Evolutionary conservation across 495 filamentous ascomycete species (phyloP).

Genomic region (Xylona heveae): DNA sequence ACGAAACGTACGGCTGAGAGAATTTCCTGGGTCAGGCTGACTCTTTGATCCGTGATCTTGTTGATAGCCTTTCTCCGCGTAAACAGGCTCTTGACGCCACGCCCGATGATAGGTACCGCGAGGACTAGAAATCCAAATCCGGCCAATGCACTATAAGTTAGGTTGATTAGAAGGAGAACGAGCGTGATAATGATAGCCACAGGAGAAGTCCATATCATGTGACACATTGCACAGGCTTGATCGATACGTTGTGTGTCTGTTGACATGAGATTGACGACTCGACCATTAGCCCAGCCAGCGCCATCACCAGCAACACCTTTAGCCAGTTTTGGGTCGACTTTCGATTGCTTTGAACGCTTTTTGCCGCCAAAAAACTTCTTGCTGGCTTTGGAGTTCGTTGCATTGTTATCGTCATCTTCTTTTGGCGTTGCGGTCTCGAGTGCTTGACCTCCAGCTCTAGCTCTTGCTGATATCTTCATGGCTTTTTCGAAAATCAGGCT

Average conservation of each 20-base stretch:
- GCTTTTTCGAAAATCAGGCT: slow-evolving; percentile 61
- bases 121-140: slow-evolving; percentile 7
- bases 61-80: slow-evolving; percentile 5
- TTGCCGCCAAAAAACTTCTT: too few species aligned
- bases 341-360: too few species aligned
- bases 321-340: too few species aligned
- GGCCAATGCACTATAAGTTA: slow-evolving; percentile 8
- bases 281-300: slow-evolving; percentile 7
- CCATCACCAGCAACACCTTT: slow-evolving; percentile 3
- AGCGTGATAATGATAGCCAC: slow-evolving; percentile 7
- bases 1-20: slow-evolving; percentile 8
- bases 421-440: slow-evolving; percentile 17
- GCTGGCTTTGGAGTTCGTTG: slow-evolving; percentile 18
- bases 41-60: slow-evolving; percentile 9
- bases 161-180: slow-evolving; percentile 6
- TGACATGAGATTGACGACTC: slow-evolving; percentile 9
- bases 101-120: slow-evolving; percentile 4
- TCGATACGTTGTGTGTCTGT: slow-evolving; percentile 9
- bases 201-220: slow-evolving; percentile 8
- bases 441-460: slow-evolving; percentile 42
- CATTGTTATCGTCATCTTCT: slow-evolving; percentile 7
- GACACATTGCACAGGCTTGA: slow-evolving; percentile 7
- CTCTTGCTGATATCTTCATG: slow-evolving; percentile 59
- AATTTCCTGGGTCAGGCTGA: slow-evolving; percentile 9
- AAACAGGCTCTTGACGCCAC: slow-evolving; percentile 5